Evolutionary conservation across 306 rosid species (phyloP).

Genomic region (Medicago lupulina): DNA sequence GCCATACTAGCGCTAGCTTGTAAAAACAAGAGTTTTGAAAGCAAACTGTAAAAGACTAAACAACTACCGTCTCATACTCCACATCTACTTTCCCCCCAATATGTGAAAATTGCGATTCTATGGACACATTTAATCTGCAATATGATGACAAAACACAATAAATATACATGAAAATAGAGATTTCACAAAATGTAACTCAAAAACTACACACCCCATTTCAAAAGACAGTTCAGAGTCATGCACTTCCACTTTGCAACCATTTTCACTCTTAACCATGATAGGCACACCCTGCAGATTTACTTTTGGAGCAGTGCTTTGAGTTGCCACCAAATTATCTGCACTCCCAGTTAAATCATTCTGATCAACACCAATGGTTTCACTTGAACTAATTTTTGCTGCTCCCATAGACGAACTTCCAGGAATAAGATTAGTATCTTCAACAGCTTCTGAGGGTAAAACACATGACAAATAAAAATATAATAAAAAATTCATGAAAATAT

Average conservation of each 20-base stretch:
- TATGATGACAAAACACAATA: conserved; percentile 26
- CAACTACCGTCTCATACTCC: conserved; percentile 53
- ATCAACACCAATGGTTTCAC: conserved; percentile 36
- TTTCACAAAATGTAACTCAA: conserved; percentile 16
- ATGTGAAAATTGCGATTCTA: conserved; percentile 44
- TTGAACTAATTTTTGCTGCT: conserved; percentile 37
- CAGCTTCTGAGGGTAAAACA: conserved; percentile 40
- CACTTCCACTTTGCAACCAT: conserved; percentile 36
- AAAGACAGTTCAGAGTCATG: conserved; percentile 47
- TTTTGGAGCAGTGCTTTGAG: conserved; percentile 39
- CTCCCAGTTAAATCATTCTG: conserved; percentile 33
- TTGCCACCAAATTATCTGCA: conserved; percentile 33
- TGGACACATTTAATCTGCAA: conserved; percentile 53
- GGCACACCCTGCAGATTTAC: conserved; percentile 40
- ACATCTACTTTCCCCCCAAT: conserved; percentile 45
- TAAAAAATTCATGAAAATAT: not conserved
- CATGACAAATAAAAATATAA: conserved; percentile 19
- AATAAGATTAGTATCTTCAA: conserved; percentile 34
- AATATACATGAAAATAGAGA: conserved; percentile 6
- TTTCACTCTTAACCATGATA: conserved; percentile 41
- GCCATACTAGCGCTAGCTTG: conserved; percentile 12
- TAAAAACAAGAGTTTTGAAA: conserved; percentile 8
- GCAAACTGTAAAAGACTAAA: conserved; percentile 23
- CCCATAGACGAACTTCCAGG: conserved; percentile 46
- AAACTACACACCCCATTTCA: conserved; percentile 62